Evolutionary conservation across 306 rosid genomes (phyloP), one percentile per base, ranked within the genome.

Genomic region (Leucaena leucocephala): DNA sequence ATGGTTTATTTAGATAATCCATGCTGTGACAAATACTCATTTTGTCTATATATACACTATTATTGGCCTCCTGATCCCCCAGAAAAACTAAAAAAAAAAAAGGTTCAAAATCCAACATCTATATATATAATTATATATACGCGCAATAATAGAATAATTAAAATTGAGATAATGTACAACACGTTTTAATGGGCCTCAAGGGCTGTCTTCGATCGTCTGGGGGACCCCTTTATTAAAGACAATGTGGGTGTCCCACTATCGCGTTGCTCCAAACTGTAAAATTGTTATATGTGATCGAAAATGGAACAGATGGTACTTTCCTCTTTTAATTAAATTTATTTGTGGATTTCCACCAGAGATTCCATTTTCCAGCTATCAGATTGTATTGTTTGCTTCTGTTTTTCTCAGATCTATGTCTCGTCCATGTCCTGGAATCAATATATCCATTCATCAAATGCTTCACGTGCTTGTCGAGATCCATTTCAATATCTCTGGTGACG

Each of bases 251-350:
- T 74, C 88, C 93, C 84, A 87, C 82, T 27, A 19, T 66, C 73
- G 36, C 80, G 39, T 75, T 76, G 49, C 75, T 88, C 85, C 81
- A 85, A 86, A 80, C 35, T 40, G 16, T 0, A 38, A 15, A 15
- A 61, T 71, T 76, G 66, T 82, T 82, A 75, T 64, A 82, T 35
- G 40, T 85, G 86, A 90, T 83, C 57, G 49, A 72, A 73, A 85
- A 73, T 71, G 54, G 81, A 75, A 83, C 90, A 82, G 87, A 84
- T 81, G 86, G 86, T 90, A 82, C 87, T 83, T 84, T 8, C 70
- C 16, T 14, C 50, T 49, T 54, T 19, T 36, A 17, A 16, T 62
- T 13, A 27, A 27, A 0, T 33, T 62, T 14, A 0, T 8, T 34
- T 62, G 3, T 13, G 14, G 27, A 87, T 66, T 78, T 78, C 82